Evolutionary conservation across 352 stramenopile genomes (phyloP).

Genomic region (Phytophthora syringae): DNA sequence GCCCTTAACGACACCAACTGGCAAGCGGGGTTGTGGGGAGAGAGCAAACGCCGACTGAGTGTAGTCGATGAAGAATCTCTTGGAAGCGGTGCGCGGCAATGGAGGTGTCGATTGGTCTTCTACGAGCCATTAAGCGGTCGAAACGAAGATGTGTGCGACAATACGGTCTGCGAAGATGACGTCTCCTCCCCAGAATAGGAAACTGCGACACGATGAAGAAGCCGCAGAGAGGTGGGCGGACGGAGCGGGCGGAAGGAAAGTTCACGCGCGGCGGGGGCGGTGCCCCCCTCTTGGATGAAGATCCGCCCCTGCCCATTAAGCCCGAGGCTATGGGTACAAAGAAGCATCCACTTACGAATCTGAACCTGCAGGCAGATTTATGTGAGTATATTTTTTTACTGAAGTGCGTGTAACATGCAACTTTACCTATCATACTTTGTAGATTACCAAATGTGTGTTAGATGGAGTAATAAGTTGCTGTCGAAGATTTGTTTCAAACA

Average conservation of each 20-base stretch:
- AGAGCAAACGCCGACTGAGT: constrained; percentile 1
- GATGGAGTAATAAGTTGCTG: not conserved
- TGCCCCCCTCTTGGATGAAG: too few species aligned
- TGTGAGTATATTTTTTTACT: not conserved
- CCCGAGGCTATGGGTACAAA: not conserved
- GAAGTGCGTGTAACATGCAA: not conserved
- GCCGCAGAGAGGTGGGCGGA: too few species aligned
- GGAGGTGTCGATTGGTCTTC: not conserved
- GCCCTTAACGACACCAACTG: constrained; percentile 1
- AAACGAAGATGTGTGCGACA: not conserved
- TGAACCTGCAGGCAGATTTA: not conserved
- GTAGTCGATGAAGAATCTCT: not conserved
- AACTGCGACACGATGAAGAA: too few species aligned
- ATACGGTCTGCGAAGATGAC: not conserved
- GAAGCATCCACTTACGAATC: not conserved
- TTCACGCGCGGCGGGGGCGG: too few species aligned
- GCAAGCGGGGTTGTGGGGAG: not conserved
- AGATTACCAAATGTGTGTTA: not conserved
- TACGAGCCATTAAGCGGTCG: not conserved
- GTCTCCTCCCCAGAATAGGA: not conserved
- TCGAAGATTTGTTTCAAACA: not conserved
- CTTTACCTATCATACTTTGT: not conserved
- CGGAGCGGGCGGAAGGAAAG: too few species aligned
- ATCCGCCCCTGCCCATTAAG: not conserved
- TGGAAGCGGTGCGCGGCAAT: too few species aligned